Base-by-base conservation (phyloP, 805 yeast genomes). In the Torulaspora indica region DNA sequence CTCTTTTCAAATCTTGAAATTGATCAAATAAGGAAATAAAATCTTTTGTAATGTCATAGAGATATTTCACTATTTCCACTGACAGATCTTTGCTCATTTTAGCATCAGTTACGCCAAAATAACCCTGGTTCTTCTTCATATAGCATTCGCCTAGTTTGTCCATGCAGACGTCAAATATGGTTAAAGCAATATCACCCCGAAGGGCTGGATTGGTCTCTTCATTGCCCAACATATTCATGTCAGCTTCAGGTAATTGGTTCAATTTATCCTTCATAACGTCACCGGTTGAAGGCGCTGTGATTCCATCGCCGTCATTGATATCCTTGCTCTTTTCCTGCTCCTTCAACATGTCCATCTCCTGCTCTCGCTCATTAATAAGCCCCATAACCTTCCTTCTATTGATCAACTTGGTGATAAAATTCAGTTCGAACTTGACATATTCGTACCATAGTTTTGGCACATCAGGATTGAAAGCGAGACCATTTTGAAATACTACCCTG, bases 391-490 rank as follows among this genome's bases (percentile, higher is more conserved):
- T 78, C 63, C 98, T 76, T 68, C 98, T 78, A 5, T 88, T 82
- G 39, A 90, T 71, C 48, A 93, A 73, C 62, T 87, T 88, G 8
- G 95, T 81, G 24, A 90, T 79, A 57, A 89, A 91, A 18, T 85
- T 77, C 55, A 91, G 74, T 67, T 95, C 99, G 54, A 93, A 82
- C 54, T 86, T 88, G 38, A 86, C 80, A 64, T 93, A 93, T 51
- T 84, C 85, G 29, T 80, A 64, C 96, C 98, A 91, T 47, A 93
- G 72, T 45, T 74, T 76, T 13, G 72, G 63, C 7, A 82, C 76
- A 40, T 85, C 90, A 2, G 83, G 75, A 60, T 91, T 91, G 64
- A 93, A 85, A 63, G 95, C 75, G 32, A 93, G 71, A 25, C 84
- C 95, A 53, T 85, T 78, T 64, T 90, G 96, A 64, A 89, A 80